phyloP scores from a whole-genome alignment of 2,329 filamentous ascomycete species.

The Aspergillus awamori region DNA sequence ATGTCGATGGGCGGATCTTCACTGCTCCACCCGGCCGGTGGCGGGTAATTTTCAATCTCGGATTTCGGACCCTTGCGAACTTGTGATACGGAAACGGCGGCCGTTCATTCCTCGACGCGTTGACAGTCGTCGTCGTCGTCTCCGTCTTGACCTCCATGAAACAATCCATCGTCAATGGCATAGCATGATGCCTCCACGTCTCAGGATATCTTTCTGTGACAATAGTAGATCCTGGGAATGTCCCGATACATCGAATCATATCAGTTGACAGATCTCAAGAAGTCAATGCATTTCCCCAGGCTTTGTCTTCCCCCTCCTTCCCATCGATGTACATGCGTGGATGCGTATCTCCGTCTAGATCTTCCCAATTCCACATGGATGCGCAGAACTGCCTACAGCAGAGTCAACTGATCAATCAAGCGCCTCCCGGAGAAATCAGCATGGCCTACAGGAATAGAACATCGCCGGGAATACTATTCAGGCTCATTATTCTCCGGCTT shows the following conservation, averaged over 20 bases:
- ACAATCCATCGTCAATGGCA: too few relatives aligned
- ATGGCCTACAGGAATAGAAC: neutral
- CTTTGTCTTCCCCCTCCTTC: neutral
- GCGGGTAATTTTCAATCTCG: conserved; percentile 20
- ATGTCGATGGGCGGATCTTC: conserved; percentile 16
- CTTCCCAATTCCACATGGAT: conserved; percentile 9
- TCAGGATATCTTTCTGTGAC: neutral
- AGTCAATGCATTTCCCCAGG: conserved; percentile 3
- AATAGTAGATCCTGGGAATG: conserved; percentile 3
- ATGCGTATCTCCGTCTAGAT: conserved; percentile 1
- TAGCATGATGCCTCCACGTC: neutral
- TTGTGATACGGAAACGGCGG: conserved; percentile 1
- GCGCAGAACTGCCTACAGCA: neutral
- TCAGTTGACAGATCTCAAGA: neutral
- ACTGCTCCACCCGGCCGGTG: conserved; percentile 10
- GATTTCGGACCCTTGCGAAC: conserved; percentile 6
- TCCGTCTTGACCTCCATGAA: neutral
- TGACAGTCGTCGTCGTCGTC: neutral
- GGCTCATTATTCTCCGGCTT: neutral
- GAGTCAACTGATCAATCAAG: neutral
- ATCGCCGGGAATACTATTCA: neutral
- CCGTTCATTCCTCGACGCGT: conserved; percentile 1
- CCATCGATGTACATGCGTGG: neutral
- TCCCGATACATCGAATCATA: conserved; percentile 1
- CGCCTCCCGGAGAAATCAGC: neutral